Conservation (phyloP, 495 filamentous ascomycete genomes). For the Cercophora sp. region DNA sequence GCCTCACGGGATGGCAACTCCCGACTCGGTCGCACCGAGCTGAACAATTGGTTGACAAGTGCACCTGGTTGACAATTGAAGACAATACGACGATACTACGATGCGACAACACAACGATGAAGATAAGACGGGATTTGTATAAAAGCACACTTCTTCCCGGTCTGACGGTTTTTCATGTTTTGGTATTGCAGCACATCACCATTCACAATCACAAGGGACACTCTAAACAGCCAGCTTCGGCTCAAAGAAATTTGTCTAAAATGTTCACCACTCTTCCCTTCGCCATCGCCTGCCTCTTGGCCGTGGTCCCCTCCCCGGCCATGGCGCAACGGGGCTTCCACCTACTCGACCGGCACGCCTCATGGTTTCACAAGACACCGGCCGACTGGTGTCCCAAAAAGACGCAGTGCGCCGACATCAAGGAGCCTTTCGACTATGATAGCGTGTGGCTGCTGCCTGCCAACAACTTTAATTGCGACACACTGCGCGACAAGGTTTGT, state of each 20-base stretch:
- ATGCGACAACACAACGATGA: background rate
- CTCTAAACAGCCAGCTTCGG: background rate
- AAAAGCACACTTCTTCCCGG: background rate
- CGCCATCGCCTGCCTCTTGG: background rate
- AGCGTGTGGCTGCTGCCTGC: background rate
- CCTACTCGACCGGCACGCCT: background rate
- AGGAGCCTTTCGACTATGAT: background rate
- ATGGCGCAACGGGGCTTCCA: background rate
- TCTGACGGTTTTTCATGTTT: background rate
- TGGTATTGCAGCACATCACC: background rate
- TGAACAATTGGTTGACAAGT: too few species aligned
- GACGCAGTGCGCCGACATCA: background rate
- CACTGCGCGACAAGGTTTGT: background rate
- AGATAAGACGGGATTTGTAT: background rate
- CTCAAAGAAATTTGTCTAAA: too few species aligned
- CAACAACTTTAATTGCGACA: background rate
- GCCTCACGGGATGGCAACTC: background rate
- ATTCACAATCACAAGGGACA: background rate
- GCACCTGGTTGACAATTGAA: background rate
- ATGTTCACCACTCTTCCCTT: background rate
- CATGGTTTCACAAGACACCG: background rate
- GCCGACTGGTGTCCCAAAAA: background rate
- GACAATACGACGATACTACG: background rate
- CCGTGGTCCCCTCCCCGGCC: background rate
- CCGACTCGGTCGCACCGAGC: background rate